phyloP scores from a whole-genome alignment of 768 basidiomycete genomes.

The Phlebiopsis gigantea region DNA sequence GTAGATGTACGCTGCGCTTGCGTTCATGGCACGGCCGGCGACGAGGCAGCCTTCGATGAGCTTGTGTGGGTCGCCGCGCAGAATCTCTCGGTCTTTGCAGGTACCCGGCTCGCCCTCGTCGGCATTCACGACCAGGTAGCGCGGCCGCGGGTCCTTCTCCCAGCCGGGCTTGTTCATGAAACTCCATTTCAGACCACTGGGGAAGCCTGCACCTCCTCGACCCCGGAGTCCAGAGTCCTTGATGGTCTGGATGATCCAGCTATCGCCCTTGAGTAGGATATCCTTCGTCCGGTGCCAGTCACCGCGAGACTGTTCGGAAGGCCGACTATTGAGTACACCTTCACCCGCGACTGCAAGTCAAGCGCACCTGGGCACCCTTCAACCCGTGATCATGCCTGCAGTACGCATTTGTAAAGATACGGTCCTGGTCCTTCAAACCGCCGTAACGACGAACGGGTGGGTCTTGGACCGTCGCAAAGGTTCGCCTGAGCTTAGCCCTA shows the following conservation, averaged over 20 bases:
- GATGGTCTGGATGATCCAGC: constrained; percentile 94
- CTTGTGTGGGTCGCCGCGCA: constrained; percentile 97
- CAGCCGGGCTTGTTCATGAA: constrained; percentile 99
- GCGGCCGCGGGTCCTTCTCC: constrained; percentile 88
- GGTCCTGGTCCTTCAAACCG: constrained; percentile 90
- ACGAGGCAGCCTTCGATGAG: constrained; percentile 97
- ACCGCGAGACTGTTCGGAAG: constrained; percentile 62
- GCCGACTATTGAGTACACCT: background rate
- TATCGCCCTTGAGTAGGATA: constrained; percentile 90
- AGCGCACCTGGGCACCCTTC: constrained; percentile 81
- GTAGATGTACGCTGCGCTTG: constrained; percentile 98
- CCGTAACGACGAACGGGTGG: constrained; percentile 91
- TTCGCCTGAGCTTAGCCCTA: constrained; percentile 24
- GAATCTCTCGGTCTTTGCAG: constrained; percentile 97
- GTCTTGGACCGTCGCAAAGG: constrained; percentile 73
- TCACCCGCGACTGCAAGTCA: background rate
- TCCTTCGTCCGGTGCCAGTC: constrained; percentile 99
- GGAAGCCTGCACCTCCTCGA: constrained; percentile 95
- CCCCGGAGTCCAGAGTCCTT: constrained; percentile 96
- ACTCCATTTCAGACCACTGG: constrained; percentile 94
- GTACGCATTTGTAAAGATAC: constrained; percentile 90
- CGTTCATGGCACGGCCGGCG: constrained; percentile 96
- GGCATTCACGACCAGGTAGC: constrained; percentile 96
- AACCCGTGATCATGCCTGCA: constrained; percentile 86
- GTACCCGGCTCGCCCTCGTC: constrained; percentile 99